Conservation (phyloP, 257 asterid species). For the Fraxinus quadrangulata region DNA sequence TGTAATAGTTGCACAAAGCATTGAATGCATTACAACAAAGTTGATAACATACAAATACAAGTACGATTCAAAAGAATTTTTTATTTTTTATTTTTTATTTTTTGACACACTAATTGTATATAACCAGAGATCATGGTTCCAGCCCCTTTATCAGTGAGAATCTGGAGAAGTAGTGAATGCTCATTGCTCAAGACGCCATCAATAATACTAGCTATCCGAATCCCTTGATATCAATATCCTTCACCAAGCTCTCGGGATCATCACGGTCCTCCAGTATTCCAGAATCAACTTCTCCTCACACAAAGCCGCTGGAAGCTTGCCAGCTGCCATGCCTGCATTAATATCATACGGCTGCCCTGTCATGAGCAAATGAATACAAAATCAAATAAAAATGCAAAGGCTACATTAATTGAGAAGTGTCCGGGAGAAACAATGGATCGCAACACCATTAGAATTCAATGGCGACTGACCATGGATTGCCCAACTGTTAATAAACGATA, state of each 20-base stretch:
- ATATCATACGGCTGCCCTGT: conserved; percentile 62
- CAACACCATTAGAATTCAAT: too few relatives aligned
- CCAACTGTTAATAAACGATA: too few relatives aligned
- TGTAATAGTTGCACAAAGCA: too few relatives aligned
- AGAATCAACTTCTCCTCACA: conserved; percentile 73
- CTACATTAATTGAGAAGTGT: too few relatives aligned
- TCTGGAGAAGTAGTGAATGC: conserved; percentile 68
- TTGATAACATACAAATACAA: too few relatives aligned
- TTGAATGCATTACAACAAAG: too few relatives aligned
- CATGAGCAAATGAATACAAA: neutral
- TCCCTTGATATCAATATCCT: conserved; percentile 68
- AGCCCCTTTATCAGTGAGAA: conserved; percentile 75
- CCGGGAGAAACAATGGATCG: too few relatives aligned
- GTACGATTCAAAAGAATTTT: too few relatives aligned
- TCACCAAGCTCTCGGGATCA: conserved; percentile 66
- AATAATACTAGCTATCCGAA: conserved; percentile 68
- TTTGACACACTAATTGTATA: too few relatives aligned
- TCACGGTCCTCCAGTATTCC: conserved; percentile 62
- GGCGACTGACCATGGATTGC: too few relatives aligned
- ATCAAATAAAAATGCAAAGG: too few relatives aligned
- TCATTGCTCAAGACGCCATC: conserved; percentile 64
- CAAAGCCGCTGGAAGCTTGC: conserved; percentile 72
- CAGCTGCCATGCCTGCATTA: conserved; percentile 78
- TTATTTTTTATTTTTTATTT: too few relatives aligned
- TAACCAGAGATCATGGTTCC: conserved; percentile 81